Evolutionary conservation across 805 yeast genomes (phyloP).

Genomic region (Zygotorulaspora danielsina): DNA sequence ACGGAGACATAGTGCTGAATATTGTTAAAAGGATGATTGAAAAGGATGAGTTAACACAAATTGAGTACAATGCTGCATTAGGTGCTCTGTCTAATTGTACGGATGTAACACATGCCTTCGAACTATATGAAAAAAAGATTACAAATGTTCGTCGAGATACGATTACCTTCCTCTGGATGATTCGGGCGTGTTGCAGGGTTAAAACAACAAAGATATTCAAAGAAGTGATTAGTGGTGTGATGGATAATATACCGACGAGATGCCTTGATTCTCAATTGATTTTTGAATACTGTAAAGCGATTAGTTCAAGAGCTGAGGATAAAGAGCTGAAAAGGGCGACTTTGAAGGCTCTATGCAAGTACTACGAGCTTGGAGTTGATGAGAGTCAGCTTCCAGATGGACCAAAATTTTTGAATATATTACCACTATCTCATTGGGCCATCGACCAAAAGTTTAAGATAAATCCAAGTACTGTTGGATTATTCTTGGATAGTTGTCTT

Average conservation of each 20-base stretch:
- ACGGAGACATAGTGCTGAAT: conserved; percentile 35
- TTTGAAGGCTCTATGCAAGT: conserved; percentile 15
- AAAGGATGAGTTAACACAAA: conserved; percentile 35
- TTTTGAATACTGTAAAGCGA: conserved; percentile 24
- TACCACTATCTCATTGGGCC: conserved; percentile 19
- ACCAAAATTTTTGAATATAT: conserved; percentile 9
- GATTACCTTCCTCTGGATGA: conserved; percentile 25
- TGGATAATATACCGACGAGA: conserved; percentile 19
- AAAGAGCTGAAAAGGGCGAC: conserved; percentile 7
- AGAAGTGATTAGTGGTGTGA: conserved; percentile 17
- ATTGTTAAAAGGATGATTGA: conserved; percentile 34
- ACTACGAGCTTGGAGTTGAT: conserved; percentile 13
- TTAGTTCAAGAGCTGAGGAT: conserved; percentile 15
- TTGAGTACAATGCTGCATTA: conserved; percentile 45
- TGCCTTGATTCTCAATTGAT: conserved; percentile 24
- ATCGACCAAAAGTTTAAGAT: conserved; percentile 14
- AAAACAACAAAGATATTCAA: conserved; percentile 19
- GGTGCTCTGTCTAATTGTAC: conserved; percentile 42
- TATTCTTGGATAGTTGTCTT: conserved; percentile 20
- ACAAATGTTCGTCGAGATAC: conserved; percentile 20
- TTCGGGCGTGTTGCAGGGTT: conserved; percentile 22
- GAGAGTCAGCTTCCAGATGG: conserved; percentile 3
- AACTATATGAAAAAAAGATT: conserved; percentile 35
- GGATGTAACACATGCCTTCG: conserved; percentile 38
- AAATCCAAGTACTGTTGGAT: conserved; percentile 19